Evolutionary conservation across 805 yeast species (phyloP), one percentile per base, ranked within the genome.

Genomic region (Phaffomyces antillensis): DNA sequence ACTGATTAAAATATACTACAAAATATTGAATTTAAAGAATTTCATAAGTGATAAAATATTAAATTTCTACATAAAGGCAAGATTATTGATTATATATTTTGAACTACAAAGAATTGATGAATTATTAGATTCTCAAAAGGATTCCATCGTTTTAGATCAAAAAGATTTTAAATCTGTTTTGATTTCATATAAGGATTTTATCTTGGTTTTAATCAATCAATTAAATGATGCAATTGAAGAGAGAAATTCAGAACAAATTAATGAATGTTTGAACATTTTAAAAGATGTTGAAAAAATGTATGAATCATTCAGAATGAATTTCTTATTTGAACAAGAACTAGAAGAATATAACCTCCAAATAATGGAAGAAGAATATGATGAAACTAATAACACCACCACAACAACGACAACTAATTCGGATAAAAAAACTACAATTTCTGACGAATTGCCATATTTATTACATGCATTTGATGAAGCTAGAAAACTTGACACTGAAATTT

Each of bases 201-300:
- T 83, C 37, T 72, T 73, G 39, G 75, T 76, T 36, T 61, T 83
- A 40, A 63, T 83, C 24, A 70, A 68, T 39, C 88, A 82, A 54
- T 63, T 83, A 47, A 77, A 79, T 44, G 65, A 63, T 15, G 76
- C 84, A 3, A 73, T 79, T 8, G 70, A 69, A 7, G 58, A 64
- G 15, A 74, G 76, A 31, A 85, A 83, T 53, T 70, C 73, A 17
- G 73, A 75, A 36, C 75, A 75, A 12, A 78, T 80, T 45, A 73
- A 77, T 63, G 88, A 83, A 56, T 82, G 87, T 52, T 67, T 83
- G 44, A 77, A 79, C 0, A 81, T 81, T 28, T 77, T 83, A 26
- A 72, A 72, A 47, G 89, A 83, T 52, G 81, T 83, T 63, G 89
- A 83, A 55, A 74, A 79, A 52, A 83, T 83, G 88, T 83, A 80